A percentile compares a stretch with the other conserved stretches of the same genome.
Evolutionary conservation across 495 filamentous ascomycete species (phyloP).

Genomic region (Penicillium arizonense): DNA sequence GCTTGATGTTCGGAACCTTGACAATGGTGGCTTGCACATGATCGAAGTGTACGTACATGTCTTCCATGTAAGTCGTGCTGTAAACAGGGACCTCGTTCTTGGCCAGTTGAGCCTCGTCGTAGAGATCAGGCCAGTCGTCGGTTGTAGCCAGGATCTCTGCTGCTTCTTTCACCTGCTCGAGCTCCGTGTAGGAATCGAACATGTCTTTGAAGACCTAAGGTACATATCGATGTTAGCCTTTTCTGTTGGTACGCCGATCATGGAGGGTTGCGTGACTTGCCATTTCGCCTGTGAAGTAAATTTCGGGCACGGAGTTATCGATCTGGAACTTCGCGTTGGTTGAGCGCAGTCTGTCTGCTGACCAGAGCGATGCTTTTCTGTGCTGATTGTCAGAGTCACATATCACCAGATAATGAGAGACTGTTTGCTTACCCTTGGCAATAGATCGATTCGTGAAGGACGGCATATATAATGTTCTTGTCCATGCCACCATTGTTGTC

Average conservation of each 20-base stretch:
- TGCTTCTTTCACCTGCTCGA: conserved; percentile 58
- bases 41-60: conserved; percentile 91
- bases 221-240: conserved; percentile 2
- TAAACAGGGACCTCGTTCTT: conserved; percentile 88
- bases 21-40: conserved; percentile 69
- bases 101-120: conserved; percentile 67
- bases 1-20: conserved; percentile 74
- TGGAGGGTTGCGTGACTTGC: conserved; percentile 23
- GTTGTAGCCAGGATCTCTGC: conserved; percentile 68
- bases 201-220: conserved; percentile 68
- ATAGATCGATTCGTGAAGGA: conserved; percentile 85
- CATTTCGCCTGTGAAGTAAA: conserved; percentile 92
- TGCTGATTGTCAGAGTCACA: conserved; percentile 14
- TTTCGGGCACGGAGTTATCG: conserved; percentile 46
- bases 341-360: conserved; percentile 53
- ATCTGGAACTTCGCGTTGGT: conserved; percentile 44
- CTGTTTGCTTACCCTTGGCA: conserved; percentile 52
- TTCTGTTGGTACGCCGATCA: neutral
- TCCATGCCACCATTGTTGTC: conserved; percentile 69
- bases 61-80: conserved; percentile 78
- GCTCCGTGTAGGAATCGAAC: conserved; percentile 73
- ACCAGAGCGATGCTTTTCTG: conserved; percentile 59
- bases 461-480: conserved; percentile 73
- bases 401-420: neutral
- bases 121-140: conserved; percentile 71